Evolutionary conservation across 257 asterid genomes (phyloP).

Genomic region (Scutellaria minor): DNA sequence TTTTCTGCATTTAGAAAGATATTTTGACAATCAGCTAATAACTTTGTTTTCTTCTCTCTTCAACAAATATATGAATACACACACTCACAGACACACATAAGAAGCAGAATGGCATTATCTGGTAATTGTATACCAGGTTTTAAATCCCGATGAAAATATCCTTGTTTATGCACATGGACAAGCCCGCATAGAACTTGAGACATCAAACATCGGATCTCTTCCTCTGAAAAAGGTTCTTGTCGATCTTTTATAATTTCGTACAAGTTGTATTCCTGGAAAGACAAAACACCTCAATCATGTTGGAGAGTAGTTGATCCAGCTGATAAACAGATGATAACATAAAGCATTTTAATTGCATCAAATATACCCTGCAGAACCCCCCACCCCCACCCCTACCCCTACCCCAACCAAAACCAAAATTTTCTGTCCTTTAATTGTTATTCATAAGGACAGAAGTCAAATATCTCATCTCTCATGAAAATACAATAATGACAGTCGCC

Average conservation of each 20-base stretch:
- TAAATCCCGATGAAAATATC: conserved; percentile 87
- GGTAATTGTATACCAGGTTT: conserved; percentile 78
- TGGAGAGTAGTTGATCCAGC: background rate
- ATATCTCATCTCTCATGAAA: conserved; percentile 2
- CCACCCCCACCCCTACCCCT: background rate
- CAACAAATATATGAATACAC: conserved; percentile 4
- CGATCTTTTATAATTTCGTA: conserved; percentile 80
- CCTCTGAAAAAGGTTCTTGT: conserved; percentile 63
- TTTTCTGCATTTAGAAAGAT: conserved; percentile 60
- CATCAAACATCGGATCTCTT: conserved; percentile 77
- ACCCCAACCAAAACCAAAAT: background rate
- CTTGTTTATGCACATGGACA: conserved; percentile 71
- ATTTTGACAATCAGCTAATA: conserved; percentile 29
- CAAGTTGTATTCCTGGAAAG: conserved; percentile 72
- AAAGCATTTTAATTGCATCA: background rate
- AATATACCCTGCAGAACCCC: too few species aligned
- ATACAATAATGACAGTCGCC: background rate
- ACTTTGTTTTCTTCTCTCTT: background rate
- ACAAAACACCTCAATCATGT: conserved; percentile 24
- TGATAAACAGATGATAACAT: conserved; percentile 18
- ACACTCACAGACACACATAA: background rate
- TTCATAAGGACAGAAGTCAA: background rate
- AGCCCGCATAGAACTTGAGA: conserved; percentile 90
- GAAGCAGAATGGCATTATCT: conserved; percentile 5
- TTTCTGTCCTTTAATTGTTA: background rate